Base-by-base conservation (phyloP, 208 protist genomes). In the Lotmaria passim region DNA sequence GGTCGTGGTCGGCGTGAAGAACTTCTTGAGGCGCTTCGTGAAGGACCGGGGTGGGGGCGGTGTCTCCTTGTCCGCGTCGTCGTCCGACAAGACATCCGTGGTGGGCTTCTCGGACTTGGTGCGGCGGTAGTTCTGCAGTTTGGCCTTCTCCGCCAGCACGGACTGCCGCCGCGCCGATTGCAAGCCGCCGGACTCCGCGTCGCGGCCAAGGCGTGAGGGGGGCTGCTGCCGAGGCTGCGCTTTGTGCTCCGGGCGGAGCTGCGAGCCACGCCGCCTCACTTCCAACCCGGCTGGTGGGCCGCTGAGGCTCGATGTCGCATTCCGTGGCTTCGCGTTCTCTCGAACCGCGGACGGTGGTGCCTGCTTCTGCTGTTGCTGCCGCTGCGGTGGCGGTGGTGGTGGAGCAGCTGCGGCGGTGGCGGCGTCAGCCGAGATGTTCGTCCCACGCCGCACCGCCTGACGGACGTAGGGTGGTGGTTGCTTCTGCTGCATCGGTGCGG, bases 71-170 rank as follows among this genome's bases (percentile, higher is more conserved):
- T 31, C 26, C 26, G 14, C 50, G 28, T 56, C 28, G 12, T 31
- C 23, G 26, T 4, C 2, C 28, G 19, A 6, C 28, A 15, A 7
- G 30, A 28, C 23, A 0, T 56, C 26, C 12, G 50, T 0, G n/a
- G n/a, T n/a, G 3, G 28, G 14, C 8, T 4, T 56, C 6, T 36
- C 50, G 0, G 50, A 15, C 3, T 19, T 2, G 28, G 14, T 15
- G 23, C 30, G 50, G 15, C 26, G 26, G 8, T 8, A 12, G 14
- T 28, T 38, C 50, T 56, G 50, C 50, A 38, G 50, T 28, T 33
- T 56, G 2, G 50, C 50, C 50, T 56, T 56, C 7, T 36, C 50
- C 11, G 50, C 50, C 50, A 56, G 50, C 23, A 56, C 26, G n/a
- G 23, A 33, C 21, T 23, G 26, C 0, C 23, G 28, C 28, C 23